Conservation (phyloP, 805 yeast species). For the Starmerella vitae region DNA sequence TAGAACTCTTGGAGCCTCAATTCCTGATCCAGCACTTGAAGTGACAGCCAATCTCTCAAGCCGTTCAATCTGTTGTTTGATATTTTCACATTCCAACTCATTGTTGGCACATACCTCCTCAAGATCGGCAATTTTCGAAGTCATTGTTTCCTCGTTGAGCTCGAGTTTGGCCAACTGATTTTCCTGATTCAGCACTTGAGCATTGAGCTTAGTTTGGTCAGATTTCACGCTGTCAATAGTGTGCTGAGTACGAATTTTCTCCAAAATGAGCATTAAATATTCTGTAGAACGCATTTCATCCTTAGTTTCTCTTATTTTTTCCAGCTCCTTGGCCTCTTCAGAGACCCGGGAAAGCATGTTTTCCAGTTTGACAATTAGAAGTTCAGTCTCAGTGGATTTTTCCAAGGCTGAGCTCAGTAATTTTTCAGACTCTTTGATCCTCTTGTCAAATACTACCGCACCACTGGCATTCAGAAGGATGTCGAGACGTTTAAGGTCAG, state of each 20-base stretch:
- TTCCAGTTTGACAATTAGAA: slow-evolving; percentile 51
- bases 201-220: not conserved
- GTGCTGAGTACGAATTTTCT: slow-evolving; percentile 23
- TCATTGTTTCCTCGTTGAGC: slow-evolving; percentile 6
- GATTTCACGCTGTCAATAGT: slow-evolving; percentile 4
- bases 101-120: slow-evolving; percentile 8
- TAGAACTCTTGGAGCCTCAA: too few relatives aligned
- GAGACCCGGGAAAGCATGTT: slow-evolving; percentile 65
- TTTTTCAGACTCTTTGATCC: slow-evolving; percentile 37
- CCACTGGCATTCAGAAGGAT: slow-evolving; percentile 89
- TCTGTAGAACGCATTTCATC: slow-evolving; percentile 57
- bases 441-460: slow-evolving; percentile 76
- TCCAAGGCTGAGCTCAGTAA: not conserved
- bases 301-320: slow-evolving; percentile 53
- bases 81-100: too few relatives aligned
- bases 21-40: too few relatives aligned
- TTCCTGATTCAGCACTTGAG: not conserved
- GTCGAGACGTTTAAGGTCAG: slow-evolving; percentile 65
- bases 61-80: too few relatives aligned
- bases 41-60: too few relatives aligned
- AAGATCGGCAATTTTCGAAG: slow-evolving; percentile 9
- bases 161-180: slow-evolving; percentile 5
- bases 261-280: slow-evolving; percentile 64
- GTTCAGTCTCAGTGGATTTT: not conserved
- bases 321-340: slow-evolving; percentile 63